Evolutionary conservation across 495 filamentous ascomycete species (phyloP), one percentile per base, ranked within the genome.

Genomic region (Bacidia rubella): DNA sequence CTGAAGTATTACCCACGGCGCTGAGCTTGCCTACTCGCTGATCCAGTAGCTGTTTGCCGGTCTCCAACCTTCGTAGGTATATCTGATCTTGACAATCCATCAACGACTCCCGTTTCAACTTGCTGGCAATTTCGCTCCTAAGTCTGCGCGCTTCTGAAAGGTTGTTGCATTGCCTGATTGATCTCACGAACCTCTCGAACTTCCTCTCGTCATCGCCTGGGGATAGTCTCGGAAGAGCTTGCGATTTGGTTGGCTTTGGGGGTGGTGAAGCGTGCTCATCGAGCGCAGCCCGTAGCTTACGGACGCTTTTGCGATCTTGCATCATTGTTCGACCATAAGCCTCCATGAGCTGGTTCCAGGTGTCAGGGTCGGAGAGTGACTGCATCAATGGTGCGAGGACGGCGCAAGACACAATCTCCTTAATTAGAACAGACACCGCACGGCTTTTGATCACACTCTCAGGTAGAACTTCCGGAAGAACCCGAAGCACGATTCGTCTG

Each of bases 271-370:
- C 86, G 73, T 99, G 93, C 66, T 96, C 79, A 64, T 99, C 92
- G 26, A 99, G 72, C 11, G 93, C 92, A 21, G 90, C 90, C 45
- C 92, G 84, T 32, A 99, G 77, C 63, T 90, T 95, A 51, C 87
- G 83, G 24, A 99, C 92, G 0, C 87, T 94, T 49, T 95, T 97
- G 12, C 92, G 85, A 63, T 99, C 93, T 61, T 96, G 90, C 35
- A 99, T 72, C 70, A 94, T 82, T 24, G 82, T 83, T 39, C 83
- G 79, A 15, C 90, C 90, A 64, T 86, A 90, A 44, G 82, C 86
- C 65, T 95, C 89, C 74, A 97, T 85, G 56, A 93, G 60, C 60
- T 94, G 88, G 63, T 97, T 97, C 92, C 92, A 96, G 1, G 84
- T 90, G 71, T 99, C 93, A 10, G 93, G 90, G 55, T 97, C 92